A percentile compares a stretch with the other conserved stretches of the same genome.
Conservation (phyloP, 257 asterid genomes). For the Solanum commersonii region DNA sequence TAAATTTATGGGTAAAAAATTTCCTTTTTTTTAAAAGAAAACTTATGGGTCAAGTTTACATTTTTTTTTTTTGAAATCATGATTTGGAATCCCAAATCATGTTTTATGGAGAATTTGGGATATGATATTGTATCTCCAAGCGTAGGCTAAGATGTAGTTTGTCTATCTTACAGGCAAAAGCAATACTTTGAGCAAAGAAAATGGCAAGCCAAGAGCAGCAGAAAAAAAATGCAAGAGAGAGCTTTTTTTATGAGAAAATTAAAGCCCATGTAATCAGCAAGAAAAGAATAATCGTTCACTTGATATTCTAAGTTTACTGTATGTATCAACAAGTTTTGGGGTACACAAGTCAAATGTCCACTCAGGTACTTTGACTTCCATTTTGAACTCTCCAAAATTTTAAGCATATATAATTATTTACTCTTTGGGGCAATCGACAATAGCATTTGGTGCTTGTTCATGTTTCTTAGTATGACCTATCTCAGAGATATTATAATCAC, state of each 20-base stretch:
- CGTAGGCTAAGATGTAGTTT: background rate
- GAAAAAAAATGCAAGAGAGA: constrained; percentile 27
- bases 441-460: background rate
- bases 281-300: constrained; percentile 51
- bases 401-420: background rate
- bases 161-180: constrained; percentile 47
- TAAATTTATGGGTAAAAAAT: too few species aligned
- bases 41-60: too few species aligned
- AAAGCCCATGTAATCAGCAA: constrained; percentile 18
- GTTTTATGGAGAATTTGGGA: too few species aligned
- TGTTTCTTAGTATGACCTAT: background rate
- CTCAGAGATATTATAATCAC: background rate
- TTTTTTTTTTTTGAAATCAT: too few species aligned
- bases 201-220: constrained; percentile 36
- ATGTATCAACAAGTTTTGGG: constrained; percentile 36
- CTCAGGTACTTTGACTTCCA: constrained; percentile 29
- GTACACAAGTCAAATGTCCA: constrained; percentile 22
- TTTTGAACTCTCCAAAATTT: constrained; percentile 1
- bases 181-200: constrained; percentile 86
- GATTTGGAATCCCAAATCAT: too few species aligned
- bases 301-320: constrained; percentile 72
- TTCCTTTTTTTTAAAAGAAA: too few species aligned
- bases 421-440: background rate
- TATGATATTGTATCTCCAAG: too few species aligned
- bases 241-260: constrained; percentile 26